Percentiles rank a stretch among this genome's conserved stretches.
Evolutionary conservation across 2,329 filamentous ascomycete genomes (phyloP).

Genomic region (Neopestalotiopsis clavispora): DNA sequence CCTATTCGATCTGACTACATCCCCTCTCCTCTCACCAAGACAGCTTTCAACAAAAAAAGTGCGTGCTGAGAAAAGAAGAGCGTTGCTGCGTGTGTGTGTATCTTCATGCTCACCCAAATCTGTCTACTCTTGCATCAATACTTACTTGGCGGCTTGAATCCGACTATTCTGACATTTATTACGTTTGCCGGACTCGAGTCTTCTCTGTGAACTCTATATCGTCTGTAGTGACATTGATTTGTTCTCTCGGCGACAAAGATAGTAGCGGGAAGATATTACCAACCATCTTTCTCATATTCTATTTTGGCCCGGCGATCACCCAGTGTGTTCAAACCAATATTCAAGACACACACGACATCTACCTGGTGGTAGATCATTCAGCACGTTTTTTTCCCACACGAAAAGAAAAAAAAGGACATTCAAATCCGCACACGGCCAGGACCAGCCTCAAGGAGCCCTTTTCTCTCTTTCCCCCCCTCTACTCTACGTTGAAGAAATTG

Average conservation of each 20-base stretch:
- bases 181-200: conserved; percentile 20
- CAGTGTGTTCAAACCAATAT: too few species aligned
- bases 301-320: neutral
- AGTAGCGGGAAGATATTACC: conserved; percentile 5
- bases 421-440: conserved; percentile 22
- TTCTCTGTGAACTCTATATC: conserved; percentile 26
- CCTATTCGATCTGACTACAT: conserved; percentile 26
- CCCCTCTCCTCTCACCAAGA: neutral
- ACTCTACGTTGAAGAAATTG: neutral
- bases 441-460: neutral
- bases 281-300: neutral
- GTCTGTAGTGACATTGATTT: conserved; percentile 56
- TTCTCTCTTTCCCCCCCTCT: neutral
- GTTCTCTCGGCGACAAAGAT: conserved; percentile 48
- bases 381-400: conserved; percentile 21
- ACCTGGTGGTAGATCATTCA: neutral
- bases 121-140: conserved; percentile 22
- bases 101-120: conserved; percentile 19
- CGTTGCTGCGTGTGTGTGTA: neutral
- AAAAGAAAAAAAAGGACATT: conserved; percentile 18
- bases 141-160: too few species aligned
- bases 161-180: conserved; percentile 12
- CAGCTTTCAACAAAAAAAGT: neutral
- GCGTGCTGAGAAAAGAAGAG: conserved; percentile 1
- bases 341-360: conserved; percentile 3